A percentile compares a stretch with the other conserved stretches of the same genome.
phyloP scores from a whole-genome alignment of 306 rosid genomes.

The Gillenia trifoliata region DNA sequence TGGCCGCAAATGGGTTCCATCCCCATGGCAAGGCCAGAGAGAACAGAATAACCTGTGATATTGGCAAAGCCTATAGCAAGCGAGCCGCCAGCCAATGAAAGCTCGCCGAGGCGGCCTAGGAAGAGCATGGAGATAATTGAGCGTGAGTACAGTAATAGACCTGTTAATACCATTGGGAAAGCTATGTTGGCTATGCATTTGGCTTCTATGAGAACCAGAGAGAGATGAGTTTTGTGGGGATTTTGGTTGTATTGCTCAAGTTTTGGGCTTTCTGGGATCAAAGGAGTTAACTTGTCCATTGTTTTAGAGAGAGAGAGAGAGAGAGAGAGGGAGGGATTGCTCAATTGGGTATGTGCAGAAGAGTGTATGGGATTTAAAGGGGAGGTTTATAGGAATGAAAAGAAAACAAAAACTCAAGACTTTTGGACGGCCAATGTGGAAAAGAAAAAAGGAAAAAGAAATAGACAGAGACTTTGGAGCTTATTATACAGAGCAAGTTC shows the following conservation, averaged over 20 bases:
- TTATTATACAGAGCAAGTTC: neutral
- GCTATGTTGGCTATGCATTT: constrained; percentile 43
- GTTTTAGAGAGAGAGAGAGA: constrained; percentile 3
- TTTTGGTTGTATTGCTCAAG: constrained; percentile 7
- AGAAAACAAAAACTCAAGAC: constrained; percentile 1
- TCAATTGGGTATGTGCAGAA: constrained; percentile 1
- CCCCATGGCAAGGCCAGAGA: constrained; percentile 88
- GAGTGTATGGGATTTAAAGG: constrained; percentile 30
- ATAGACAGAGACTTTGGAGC: constrained; percentile 6
- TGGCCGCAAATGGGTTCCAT: constrained; percentile 97
- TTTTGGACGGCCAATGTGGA: constrained; percentile 26
- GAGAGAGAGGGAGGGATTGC: neutral
- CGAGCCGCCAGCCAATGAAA: constrained; percentile 79
- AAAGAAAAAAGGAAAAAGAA: too few species aligned
- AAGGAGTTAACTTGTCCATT: constrained; percentile 14
- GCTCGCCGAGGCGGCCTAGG: constrained; percentile 69
- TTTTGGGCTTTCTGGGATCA: constrained; percentile 50
- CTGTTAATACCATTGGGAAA: constrained; percentile 73
- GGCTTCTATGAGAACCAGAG: constrained; percentile 41
- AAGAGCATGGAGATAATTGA: constrained; percentile 89
- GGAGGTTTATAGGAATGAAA: neutral
- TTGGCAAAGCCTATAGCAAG: constrained; percentile 87
- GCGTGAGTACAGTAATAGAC: constrained; percentile 66
- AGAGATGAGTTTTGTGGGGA: constrained; percentile 16
- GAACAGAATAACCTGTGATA: constrained; percentile 80